A percentile compares a stretch with the other conserved stretches of the same genome.
Evolutionary conservation across 352 stramenopile genomes (phyloP).

Genomic region (Phytopythium helicoides): DNA sequence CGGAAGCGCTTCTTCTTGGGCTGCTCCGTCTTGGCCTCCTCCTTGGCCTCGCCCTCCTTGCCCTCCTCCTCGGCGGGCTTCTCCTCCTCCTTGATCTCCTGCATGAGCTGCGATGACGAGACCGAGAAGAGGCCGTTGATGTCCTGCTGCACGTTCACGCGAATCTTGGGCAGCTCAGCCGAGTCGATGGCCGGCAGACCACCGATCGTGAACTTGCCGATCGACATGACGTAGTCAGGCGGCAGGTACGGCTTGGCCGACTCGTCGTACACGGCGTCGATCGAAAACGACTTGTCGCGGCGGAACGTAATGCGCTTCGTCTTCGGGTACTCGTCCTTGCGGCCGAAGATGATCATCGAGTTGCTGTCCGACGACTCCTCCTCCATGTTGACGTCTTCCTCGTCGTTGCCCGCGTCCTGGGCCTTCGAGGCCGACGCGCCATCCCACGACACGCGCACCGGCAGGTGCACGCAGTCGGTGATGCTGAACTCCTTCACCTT

Average conservation of each 20-base stretch:
- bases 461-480: conserved; percentile 87
- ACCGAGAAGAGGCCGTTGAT: conserved; percentile 96
- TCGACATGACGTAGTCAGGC: conserved; percentile 64
- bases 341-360: conserved; percentile 95
- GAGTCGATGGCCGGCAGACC: conserved; percentile 78
- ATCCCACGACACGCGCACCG: conserved; percentile 94
- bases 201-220: conserved; percentile 94
- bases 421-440: conserved; percentile 46
- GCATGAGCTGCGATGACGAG: conserved; percentile 96
- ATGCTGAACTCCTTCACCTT: conserved; percentile 95
- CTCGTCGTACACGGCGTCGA: conserved; percentile 91
- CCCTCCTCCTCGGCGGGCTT: conserved; percentile 61
- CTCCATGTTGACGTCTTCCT: conserved; percentile 88
- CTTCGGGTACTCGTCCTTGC: conserved; percentile 96
- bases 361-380: conserved; percentile 38
- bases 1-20: conserved; percentile 96
- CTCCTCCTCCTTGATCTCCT: conserved; percentile 93
- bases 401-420: conserved; percentile 70
- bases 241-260: conserved; percentile 62
- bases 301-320: conserved; percentile 97
- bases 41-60: conserved; percentile 54
- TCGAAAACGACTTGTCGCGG: conserved; percentile 90
- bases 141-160: conserved; percentile 98
- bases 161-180: conserved; percentile 88
- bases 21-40: conserved; percentile 63